phyloP scores from a whole-genome alignment of 2,329 filamentous ascomycete genomes.

The Cordyceps militaris region DNA sequence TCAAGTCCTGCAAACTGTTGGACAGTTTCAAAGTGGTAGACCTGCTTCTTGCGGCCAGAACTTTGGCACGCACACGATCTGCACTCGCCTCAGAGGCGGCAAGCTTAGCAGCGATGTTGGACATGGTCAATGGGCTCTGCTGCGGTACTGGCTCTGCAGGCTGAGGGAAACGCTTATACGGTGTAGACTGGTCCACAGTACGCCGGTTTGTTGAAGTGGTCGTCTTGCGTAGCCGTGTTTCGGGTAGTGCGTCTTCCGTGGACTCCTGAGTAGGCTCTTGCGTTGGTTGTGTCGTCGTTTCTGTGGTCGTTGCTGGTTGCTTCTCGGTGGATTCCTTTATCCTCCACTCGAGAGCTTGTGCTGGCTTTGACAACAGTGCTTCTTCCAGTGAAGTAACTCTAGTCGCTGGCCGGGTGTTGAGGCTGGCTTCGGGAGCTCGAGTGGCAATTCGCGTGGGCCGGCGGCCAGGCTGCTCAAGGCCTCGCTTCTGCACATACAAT shows the following conservation, averaged over 20 bases:
- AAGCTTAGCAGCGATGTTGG: slow-evolving; percentile 55
- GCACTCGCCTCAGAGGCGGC: slow-evolving; percentile 59
- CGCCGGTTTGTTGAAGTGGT: background rate
- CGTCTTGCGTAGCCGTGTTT: background rate
- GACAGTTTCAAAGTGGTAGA: slow-evolving; percentile 18
- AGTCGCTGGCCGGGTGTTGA: background rate
- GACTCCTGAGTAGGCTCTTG: too few species aligned
- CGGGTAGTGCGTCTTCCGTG: background rate
- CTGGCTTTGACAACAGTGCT: background rate
- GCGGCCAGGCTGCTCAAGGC: slow-evolving; percentile 2
- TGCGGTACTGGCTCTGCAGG: slow-evolving; percentile 33
- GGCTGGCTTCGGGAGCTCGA: background rate
- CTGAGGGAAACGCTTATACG: slow-evolving; percentile 19
- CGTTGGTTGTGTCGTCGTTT: background rate
- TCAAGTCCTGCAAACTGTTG: slow-evolving; percentile 11
- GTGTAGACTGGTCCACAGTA: slow-evolving; percentile 22
- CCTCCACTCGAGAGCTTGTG: background rate
- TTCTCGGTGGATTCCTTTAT: background rate
- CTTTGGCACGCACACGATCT: slow-evolving; percentile 54
- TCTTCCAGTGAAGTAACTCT: slow-evolving; percentile 2
- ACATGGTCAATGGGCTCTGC: slow-evolving; percentile 54
- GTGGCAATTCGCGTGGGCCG: background rate
- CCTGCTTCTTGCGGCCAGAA: slow-evolving; percentile 41
- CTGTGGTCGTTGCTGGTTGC: background rate
- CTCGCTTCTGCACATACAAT: slow-evolving; percentile 1